Evolutionary conservation across 192 early-diverging fungal species (phyloP), one percentile per base, ranked within the genome.

Genomic region (Backusella mclennaniae): DNA sequence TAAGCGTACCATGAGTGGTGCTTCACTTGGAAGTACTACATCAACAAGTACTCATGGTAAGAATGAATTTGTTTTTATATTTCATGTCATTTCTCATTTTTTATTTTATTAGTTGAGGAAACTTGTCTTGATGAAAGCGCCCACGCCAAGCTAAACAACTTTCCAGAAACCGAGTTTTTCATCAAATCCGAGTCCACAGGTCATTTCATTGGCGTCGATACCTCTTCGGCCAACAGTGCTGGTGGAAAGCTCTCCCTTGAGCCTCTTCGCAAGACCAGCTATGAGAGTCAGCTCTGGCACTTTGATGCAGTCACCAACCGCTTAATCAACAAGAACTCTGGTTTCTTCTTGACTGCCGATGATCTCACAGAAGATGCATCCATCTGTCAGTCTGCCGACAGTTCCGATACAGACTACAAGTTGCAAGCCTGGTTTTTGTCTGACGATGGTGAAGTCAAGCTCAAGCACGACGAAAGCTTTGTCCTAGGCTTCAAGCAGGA

Each of bases 221-320:
- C 42, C 6, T 39, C 68, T 5, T 71, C 69, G 9, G 19, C 41
- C 1, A 67, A 67, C 14, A 35, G 11, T 19, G 31, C 66, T 15
- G 73, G 67, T n/a, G 59, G 38, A 4, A 73, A 68, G 4, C 29
- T 79, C 15, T 39, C 67, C n/a, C 7, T 79, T 36, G 78, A 79
- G 12, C 23, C 49, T 21, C 67, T 81, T 15, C 71, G 71, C 33
- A 74, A 76, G 15, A 68, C 35, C n/a, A 59, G 35, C 29, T 81
- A 68, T 63, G 76, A 76, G 21, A 73, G 71, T 49, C 80, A 81
- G n/a, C 53, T 81, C 4, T 77, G 80, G 80, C 36, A 72, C 11
- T 76, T 39, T 35, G 67, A 79, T 73, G 46, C 14, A 2, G 3
- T 42, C 14, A 66, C 73, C 29, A 12, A 31, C 35, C 44, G 59